Percentiles rank a stretch among this genome's conserved stretches.
These are phyloP conservation scores for Serendipita vermifera DNA, from an alignment of 768 basidiomycete species.

Conservation along the genomic window DNA sequence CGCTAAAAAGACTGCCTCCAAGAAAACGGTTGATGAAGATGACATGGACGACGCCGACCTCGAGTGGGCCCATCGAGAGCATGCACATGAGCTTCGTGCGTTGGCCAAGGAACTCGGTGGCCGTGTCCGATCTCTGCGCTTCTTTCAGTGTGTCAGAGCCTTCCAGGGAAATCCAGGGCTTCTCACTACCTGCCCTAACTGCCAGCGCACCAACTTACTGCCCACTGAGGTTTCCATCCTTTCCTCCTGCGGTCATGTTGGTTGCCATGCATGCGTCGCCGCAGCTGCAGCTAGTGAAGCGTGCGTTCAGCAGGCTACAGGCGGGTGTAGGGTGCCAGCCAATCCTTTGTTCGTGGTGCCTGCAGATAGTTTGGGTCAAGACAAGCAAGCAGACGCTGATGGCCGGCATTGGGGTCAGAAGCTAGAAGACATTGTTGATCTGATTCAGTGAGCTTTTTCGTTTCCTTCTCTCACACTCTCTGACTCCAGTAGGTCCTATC, in stretches of 20 bases:
- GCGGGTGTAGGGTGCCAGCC: constrained; percentile 66
- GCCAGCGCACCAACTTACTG: constrained; percentile 41
- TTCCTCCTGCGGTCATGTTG: constrained; percentile 86
- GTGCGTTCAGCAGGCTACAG: constrained; percentile 60
- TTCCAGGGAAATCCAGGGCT: constrained; percentile 57
- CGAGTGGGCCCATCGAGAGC: constrained; percentile 73
- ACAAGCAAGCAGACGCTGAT: constrained; percentile 57
- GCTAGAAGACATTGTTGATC: constrained; percentile 57
- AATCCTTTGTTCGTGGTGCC: constrained; percentile 72
- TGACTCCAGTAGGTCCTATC: neutral
- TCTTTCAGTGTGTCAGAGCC: constrained; percentile 83
- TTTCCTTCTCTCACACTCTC: neutral
- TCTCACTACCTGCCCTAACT: constrained; percentile 48
- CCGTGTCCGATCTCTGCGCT: constrained; percentile 78
- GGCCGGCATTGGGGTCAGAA: constrained; percentile 76
- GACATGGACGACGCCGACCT: constrained; percentile 38
- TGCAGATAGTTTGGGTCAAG: constrained; percentile 63
- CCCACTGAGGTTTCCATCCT: constrained; percentile 66
- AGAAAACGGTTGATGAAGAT: constrained; percentile 33
- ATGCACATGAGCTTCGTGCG: constrained; percentile 72
- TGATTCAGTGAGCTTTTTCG: constrained; percentile 51
- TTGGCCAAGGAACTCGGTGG: constrained; percentile 82
- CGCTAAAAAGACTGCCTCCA: constrained; percentile 10
- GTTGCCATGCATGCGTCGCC: constrained; percentile 63
- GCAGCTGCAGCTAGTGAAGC: constrained; percentile 62